Conservation (phyloP, 768 basidiomycete genomes). For the Lactarius sanguifluus region DNA sequence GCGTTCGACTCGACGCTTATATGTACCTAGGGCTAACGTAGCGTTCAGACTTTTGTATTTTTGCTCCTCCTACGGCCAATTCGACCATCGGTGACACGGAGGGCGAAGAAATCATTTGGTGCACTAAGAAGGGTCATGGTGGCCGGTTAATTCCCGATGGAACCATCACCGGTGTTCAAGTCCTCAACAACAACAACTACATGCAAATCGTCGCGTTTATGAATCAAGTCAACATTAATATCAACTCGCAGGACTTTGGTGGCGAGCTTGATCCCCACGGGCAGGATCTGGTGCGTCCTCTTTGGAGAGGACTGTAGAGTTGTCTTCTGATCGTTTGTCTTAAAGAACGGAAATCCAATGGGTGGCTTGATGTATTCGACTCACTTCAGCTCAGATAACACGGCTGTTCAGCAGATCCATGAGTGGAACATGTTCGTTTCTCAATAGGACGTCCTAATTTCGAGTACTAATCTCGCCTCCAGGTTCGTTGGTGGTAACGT, state of each 20-base stretch:
- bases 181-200: constrained; percentile 58
- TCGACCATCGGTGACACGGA: constrained; percentile 64
- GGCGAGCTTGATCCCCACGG: constrained; percentile 81
- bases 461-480: constrained; percentile 28
- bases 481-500: constrained; percentile 68
- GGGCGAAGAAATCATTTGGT: constrained; percentile 72
- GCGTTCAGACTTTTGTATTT: constrained; percentile 64
- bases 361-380: constrained; percentile 70
- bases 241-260: constrained; percentile 56
- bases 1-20: constrained; percentile 11
- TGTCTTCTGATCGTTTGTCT: neutral
- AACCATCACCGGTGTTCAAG: constrained; percentile 63
- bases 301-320: neutral
- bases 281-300: constrained; percentile 53
- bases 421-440: constrained; percentile 66
- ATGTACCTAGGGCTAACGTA: neutral
- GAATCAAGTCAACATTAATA: constrained; percentile 58
- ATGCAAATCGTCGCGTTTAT: constrained; percentile 61
- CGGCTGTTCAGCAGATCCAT: constrained; percentile 51
- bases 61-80: constrained; percentile 54
- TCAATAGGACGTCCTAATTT: too few relatives aligned
- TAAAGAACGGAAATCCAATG: constrained; percentile 62
- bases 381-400: constrained; percentile 46
- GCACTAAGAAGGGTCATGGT: constrained; percentile 67
- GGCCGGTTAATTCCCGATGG: constrained; percentile 72